Evolutionary conservation across 805 yeast species (phyloP).

Genomic region (Saccharomycopsis fermentans): DNA sequence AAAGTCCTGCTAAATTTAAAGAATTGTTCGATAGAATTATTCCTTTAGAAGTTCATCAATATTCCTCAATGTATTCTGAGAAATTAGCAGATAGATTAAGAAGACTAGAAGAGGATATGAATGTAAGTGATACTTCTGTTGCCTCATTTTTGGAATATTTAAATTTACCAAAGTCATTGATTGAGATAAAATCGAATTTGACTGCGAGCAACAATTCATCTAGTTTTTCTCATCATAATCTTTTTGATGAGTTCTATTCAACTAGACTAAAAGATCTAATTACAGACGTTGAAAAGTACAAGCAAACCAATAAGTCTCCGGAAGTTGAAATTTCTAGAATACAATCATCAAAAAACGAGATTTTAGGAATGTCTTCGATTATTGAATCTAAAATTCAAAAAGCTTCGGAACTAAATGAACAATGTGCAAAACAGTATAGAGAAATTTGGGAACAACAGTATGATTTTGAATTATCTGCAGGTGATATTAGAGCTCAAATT

Average conservation of each 20-base stretch:
- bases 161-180: slow-evolving; percentile 51
- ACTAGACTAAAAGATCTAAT: slow-evolving; percentile 25
- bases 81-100: slow-evolving; percentile 73
- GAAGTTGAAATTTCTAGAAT: not conserved
- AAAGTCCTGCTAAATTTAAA: slow-evolving; percentile 29
- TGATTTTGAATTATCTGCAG: slow-evolving; percentile 27
- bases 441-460: slow-evolving; percentile 31
- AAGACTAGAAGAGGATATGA: slow-evolving; percentile 60
- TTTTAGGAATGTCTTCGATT: not conserved
- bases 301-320: not conserved
- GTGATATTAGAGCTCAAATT: slow-evolving; percentile 40
- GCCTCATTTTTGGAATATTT: slow-evolving; percentile 67
- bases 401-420: slow-evolving; percentile 22
- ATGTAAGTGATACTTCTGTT: slow-evolving; percentile 71
- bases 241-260: slow-evolving; percentile 6
- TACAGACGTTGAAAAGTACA: not conserved
- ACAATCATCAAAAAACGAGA: not conserved
- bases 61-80: slow-evolving; percentile 80
- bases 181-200: slow-evolving; percentile 34
- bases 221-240: not conserved
- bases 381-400: not conserved
- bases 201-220: slow-evolving; percentile 12
- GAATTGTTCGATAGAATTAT: slow-evolving; percentile 70
- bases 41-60: slow-evolving; percentile 81
- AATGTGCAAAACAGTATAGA: slow-evolving; percentile 29